Conservation (phyloP, 805 yeast species). For the Metschnikowia baotianmanensis region DNA sequence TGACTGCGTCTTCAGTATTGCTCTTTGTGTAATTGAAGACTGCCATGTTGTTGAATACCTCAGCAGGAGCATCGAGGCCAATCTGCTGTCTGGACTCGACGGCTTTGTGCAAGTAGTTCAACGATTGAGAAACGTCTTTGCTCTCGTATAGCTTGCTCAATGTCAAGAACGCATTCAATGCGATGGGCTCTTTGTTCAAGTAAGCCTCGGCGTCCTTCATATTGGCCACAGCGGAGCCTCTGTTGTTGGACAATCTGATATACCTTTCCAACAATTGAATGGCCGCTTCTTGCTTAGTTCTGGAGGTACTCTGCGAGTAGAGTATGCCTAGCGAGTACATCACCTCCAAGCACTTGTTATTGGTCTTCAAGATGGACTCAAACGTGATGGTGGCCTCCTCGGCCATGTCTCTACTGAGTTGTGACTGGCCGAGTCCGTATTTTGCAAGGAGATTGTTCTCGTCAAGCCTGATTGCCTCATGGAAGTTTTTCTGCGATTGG, state of each 20-base stretch:
- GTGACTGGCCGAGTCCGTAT: conserved; percentile 84
- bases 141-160: conserved; percentile 71
- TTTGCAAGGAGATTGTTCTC: conserved; percentile 66
- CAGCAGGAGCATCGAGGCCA: conserved; percentile 49
- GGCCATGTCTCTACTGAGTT: conserved; percentile 64
- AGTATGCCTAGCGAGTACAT: conserved; percentile 73
- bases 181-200: conserved; percentile 52
- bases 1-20: conserved; percentile 55
- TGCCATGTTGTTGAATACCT: conserved; percentile 78
- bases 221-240: conserved; percentile 28
- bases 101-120: conserved; percentile 60
- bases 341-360: conserved; percentile 71
- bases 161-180: conserved; percentile 61
- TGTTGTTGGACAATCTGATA: conserved; percentile 56
- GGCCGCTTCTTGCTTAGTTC: conserved; percentile 50
- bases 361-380: conserved; percentile 65
- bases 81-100: conserved; percentile 47
- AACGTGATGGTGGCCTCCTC: conserved; percentile 87
- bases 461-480: conserved; percentile 64
- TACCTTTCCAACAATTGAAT: conserved; percentile 68
- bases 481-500: conserved; percentile 70
- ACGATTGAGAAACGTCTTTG: conserved; percentile 62
- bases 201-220: conserved; percentile 23
- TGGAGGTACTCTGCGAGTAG: conserved; percentile 51
- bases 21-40: conserved; percentile 72